These are phyloP conservation scores for Cyberlindnera euphorbiae DNA, from an alignment of 805 yeast genomes.

Conservation along the genomic window DNA sequence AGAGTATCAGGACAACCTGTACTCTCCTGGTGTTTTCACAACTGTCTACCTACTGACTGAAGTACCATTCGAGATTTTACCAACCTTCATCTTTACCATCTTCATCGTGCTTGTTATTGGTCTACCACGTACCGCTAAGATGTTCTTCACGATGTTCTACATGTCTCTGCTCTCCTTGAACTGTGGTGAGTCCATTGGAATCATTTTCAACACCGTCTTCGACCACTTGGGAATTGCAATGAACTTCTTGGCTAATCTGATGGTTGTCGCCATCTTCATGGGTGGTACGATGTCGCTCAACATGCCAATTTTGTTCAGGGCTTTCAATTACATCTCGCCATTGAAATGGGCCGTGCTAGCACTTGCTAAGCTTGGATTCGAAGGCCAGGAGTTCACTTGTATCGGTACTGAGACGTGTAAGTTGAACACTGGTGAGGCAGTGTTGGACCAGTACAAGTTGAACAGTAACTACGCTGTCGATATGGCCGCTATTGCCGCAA, in stretches of 20 bases:
- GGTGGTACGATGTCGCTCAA: constrained; percentile 78
- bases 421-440: constrained; percentile 50
- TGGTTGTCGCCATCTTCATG: constrained; percentile 75
- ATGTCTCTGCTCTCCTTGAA: constrained; percentile 50
- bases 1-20: constrained; percentile 69
- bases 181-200: constrained; percentile 83
- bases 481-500: constrained; percentile 13
- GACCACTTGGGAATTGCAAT: constrained; percentile 76
- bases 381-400: constrained; percentile 48
- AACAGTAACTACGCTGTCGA: constrained; percentile 16
- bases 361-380: constrained; percentile 55
- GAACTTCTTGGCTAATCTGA: constrained; percentile 61
- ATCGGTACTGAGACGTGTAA: constrained; percentile 40
- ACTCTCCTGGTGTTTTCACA: constrained; percentile 62
- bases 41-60: constrained; percentile 55
- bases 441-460: constrained; percentile 47
- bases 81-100: constrained; percentile 53
- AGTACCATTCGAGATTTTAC: constrained; percentile 60
- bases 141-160: constrained; percentile 63
- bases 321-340: constrained; percentile 71
- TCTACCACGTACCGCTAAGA: constrained; percentile 58
- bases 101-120: constrained; percentile 70
- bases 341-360: constrained; percentile 64
- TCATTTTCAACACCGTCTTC: constrained; percentile 69
- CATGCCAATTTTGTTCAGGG: constrained; percentile 64